These are phyloP conservation scores for Neolentinus lepideus DNA, from an alignment of 1,284 basidiomycete species.

Conservation along the genomic window DNA sequence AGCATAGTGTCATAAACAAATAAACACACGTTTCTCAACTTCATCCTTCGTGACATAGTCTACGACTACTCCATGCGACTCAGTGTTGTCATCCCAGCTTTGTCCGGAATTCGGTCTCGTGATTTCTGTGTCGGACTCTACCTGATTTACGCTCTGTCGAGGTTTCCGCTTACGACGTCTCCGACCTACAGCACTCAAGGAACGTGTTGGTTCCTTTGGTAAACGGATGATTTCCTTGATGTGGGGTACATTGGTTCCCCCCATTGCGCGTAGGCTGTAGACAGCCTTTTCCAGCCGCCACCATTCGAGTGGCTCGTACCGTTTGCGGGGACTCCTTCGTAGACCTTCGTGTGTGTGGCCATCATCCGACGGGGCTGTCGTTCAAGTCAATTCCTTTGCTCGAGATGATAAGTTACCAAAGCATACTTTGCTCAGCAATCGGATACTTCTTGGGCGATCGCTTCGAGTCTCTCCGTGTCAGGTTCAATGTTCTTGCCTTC, in stretches of 20 bases:
- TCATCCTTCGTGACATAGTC: conserved; percentile 64
- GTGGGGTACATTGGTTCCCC: conserved; percentile 59
- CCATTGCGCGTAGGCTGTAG: conserved; percentile 57
- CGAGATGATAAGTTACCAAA: too few species aligned
- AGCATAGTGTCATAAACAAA: conserved; percentile 3
- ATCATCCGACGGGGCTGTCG: neutral
- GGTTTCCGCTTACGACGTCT: conserved; percentile 31
- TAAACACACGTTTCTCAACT: conserved; percentile 63
- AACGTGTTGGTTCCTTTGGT: conserved; percentile 56
- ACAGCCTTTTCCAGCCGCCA: conserved; percentile 93
- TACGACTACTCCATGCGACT: conserved; percentile 59
- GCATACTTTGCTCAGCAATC: too few species aligned
- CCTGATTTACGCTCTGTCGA: conserved; percentile 15
- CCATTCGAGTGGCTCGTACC: conserved; percentile 78
- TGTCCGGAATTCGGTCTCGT: conserved; percentile 61
- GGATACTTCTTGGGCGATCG: too few species aligned
- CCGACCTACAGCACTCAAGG: conserved; percentile 41
- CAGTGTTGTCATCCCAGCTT: conserved; percentile 80
- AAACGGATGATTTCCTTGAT: conserved; percentile 80
- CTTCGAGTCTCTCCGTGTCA: too few species aligned
- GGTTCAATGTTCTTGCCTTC: too few species aligned
- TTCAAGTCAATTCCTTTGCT: neutral
- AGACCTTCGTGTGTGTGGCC: neutral
- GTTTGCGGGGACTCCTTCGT: conserved; percentile 50
- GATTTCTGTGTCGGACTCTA: conserved; percentile 24